phyloP scores from a whole-genome alignment of 2,329 filamentous ascomycete genomes.

The Chaetomium globosum region DNA sequence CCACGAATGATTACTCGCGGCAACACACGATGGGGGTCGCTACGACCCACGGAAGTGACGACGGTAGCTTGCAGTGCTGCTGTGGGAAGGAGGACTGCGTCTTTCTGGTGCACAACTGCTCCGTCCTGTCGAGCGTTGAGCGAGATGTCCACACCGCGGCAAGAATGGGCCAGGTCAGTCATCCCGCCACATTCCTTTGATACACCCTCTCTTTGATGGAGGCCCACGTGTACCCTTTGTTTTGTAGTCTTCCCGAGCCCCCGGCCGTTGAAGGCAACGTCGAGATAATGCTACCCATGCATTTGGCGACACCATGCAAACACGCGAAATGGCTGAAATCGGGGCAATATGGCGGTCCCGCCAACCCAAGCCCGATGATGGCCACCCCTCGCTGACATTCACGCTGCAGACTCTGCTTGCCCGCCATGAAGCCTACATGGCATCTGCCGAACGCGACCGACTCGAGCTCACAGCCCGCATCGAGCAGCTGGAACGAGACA shows the following conservation, averaged over 20 bases:
- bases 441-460: slow-evolving; percentile 85
- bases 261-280: background rate
- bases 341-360: slow-evolving; percentile 17
- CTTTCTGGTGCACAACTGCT: slow-evolving; percentile 78
- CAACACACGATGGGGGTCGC: slow-evolving; percentile 26
- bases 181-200: slow-evolving; percentile 35
- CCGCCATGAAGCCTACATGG: slow-evolving; percentile 92
- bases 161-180: slow-evolving; percentile 83
- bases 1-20: slow-evolving; percentile 2
- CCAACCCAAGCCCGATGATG: slow-evolving; percentile 24
- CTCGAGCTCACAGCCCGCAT: slow-evolving; percentile 71
- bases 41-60: slow-evolving; percentile 15
- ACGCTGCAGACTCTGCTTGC: slow-evolving; percentile 81
- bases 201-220: slow-evolving; percentile 14
- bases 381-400: slow-evolving; percentile 66
- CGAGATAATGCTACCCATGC: background rate
- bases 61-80: slow-evolving; percentile 65
- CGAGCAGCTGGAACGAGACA: slow-evolving; percentile 73
- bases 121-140: slow-evolving; percentile 77
- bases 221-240: slow-evolving; percentile 20
- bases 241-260: background rate
- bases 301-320: background rate
- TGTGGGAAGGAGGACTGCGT: slow-evolving; percentile 80
- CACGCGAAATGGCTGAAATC: slow-evolving; percentile 20
- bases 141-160: slow-evolving; percentile 86